Percentiles rank a stretch among this genome's conserved stretches.
These are phyloP conservation scores for Suillus decipiens DNA, from an alignment of 768 basidiomycete species.

Conservation along the genomic window DNA sequence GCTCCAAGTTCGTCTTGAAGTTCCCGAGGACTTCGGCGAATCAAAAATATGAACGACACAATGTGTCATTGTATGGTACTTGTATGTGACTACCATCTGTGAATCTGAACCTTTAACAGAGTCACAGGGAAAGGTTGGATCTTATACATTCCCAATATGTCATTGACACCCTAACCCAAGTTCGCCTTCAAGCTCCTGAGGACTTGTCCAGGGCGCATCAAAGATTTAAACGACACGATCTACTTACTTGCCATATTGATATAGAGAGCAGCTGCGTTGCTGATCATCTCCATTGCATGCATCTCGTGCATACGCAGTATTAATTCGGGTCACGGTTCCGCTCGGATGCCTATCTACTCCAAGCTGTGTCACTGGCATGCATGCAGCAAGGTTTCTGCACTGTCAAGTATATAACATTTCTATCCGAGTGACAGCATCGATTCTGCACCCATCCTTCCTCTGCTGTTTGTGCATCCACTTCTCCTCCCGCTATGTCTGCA, in stretches of 20 bases:
- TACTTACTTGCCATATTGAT: background rate
- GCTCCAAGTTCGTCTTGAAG: too few relatives aligned
- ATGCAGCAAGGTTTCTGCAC: background rate
- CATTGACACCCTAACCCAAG: background rate
- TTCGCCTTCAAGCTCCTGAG: background rate
- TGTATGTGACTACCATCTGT: background rate
- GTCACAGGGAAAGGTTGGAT: background rate
- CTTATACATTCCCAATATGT: background rate
- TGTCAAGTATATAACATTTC: background rate
- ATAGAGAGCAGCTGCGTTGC: background rate
- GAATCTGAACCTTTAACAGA: background rate
- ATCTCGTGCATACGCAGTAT: background rate
- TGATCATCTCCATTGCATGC: background rate
- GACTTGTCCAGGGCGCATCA: background rate
- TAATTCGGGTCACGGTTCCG: background rate
- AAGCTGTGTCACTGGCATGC: background rate
- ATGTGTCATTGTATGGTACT: background rate
- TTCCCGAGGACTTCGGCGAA: too few relatives aligned
- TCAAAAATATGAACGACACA: too few relatives aligned
- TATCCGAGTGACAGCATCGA: background rate
- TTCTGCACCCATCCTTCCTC: background rate
- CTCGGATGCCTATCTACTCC: background rate
- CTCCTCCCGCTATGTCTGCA: too few relatives aligned
- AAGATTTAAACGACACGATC: background rate
- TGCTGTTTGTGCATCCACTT: background rate